Evolutionary conservation across 1,139 yeast species (phyloP).

Genomic region (Debaryomycetaceae sp.): DNA sequence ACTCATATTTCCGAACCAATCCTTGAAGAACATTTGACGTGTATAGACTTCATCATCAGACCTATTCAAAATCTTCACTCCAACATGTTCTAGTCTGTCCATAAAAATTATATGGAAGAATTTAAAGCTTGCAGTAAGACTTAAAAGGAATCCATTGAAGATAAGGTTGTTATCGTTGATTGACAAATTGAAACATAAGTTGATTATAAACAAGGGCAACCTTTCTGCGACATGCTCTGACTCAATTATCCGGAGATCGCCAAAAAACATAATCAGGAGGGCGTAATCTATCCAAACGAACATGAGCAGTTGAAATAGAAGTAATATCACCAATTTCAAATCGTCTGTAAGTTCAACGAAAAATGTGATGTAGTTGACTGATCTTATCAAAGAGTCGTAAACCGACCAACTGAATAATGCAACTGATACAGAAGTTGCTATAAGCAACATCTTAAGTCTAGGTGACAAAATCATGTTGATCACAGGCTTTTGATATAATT

Average conservation of each 20-base stretch:
- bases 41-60: constrained; percentile 23
- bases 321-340: constrained; percentile 26
- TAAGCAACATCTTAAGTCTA: constrained; percentile 18
- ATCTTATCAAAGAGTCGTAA: constrained; percentile 20
- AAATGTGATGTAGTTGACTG: constrained; percentile 27
- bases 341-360: constrained; percentile 35
- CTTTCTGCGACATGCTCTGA: constrained; percentile 72
- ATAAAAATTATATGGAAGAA: constrained; percentile 71
- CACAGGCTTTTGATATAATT: neutral
- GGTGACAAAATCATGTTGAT: constrained; percentile 6
- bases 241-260: constrained; percentile 72
- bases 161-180: constrained; percentile 56
- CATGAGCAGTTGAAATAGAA: constrained; percentile 34
- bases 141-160: constrained; percentile 40
- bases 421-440: constrained; percentile 23
- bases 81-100: constrained; percentile 59
- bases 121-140: constrained; percentile 52
- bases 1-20: constrained; percentile 15
- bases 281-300: constrained; percentile 38
- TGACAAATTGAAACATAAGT: constrained; percentile 62
- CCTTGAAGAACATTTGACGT: constrained; percentile 27
- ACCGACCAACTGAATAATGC: constrained; percentile 25
- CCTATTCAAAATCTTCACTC: constrained; percentile 30
- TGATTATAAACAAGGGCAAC: constrained; percentile 55
- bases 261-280: constrained; percentile 58